A percentile compares a stretch with the other conserved stretches of the same genome.
These are phyloP conservation scores for Phytophthora aleatoria DNA, from an alignment of 352 stramenopile species.

Conservation along the genomic window DNA sequence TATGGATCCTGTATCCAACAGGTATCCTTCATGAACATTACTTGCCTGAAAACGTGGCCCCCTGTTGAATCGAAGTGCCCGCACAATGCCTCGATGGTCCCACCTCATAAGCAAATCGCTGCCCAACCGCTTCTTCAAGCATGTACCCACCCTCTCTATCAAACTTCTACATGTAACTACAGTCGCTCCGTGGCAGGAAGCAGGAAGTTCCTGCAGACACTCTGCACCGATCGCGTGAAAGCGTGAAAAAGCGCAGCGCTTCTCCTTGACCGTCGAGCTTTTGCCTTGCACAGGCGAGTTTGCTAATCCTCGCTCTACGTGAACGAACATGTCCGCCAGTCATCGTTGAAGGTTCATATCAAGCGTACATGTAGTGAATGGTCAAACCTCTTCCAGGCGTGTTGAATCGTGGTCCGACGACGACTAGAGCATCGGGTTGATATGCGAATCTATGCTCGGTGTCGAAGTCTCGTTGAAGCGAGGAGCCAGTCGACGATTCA, in stretches of 20 bases:
- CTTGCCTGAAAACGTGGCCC: too few species aligned
- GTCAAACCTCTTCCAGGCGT: neutral
- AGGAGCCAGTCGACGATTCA: constrained; percentile 20
- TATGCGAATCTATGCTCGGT: neutral
- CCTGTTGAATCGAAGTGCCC: neutral
- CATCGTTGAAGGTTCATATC: neutral
- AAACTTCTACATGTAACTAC: neutral
- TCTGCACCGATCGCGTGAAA: constrained; percentile 17
- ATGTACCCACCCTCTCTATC: neutral
- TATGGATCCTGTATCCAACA: too few species aligned
- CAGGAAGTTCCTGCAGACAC: neutral
- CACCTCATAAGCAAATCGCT: neutral
- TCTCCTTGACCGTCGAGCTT: neutral
- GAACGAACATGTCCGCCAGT: neutral
- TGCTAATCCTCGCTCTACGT: neutral
- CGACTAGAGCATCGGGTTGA: constrained; percentile 21
- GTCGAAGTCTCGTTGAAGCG: constrained; percentile 11
- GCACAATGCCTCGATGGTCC: neutral
- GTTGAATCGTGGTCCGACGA: constrained; percentile 32
- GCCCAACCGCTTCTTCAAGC: neutral
- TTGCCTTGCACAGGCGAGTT: neutral
- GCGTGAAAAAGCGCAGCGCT: neutral
- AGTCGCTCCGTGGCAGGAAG: neutral
- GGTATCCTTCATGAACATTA: too few species aligned
- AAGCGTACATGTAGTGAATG: neutral